phyloP scores from a whole-genome alignment of 1,139 yeast genomes.

The Debaryomycetaceae sp. region DNA sequence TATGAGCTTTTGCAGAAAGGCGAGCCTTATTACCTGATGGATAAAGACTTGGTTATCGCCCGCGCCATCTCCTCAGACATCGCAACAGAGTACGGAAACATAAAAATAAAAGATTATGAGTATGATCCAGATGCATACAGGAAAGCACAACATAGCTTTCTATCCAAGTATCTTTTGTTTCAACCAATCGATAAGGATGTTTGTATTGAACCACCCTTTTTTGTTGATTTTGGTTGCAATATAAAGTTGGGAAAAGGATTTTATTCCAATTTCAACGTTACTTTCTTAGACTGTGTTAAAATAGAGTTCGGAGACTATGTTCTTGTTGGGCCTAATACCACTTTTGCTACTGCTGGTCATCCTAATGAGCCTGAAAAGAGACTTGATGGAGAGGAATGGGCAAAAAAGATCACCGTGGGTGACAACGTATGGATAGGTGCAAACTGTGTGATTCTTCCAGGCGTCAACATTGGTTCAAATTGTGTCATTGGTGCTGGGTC shows the following conservation, averaged over 20 bases:
- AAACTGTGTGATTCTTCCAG: slow-evolving; percentile 53
- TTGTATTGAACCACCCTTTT: slow-evolving; percentile 52
- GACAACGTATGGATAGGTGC: slow-evolving; percentile 69
- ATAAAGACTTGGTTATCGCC: slow-evolving; percentile 2
- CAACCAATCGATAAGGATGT: slow-evolving; percentile 26
- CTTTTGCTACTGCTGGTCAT: slow-evolving; percentile 62
- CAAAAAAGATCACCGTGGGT: slow-evolving; percentile 56
- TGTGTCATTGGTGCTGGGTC: slow-evolving; percentile 68
- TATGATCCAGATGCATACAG: slow-evolving; percentile 19
- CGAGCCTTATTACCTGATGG: slow-evolving; percentile 5
- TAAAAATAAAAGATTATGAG: slow-evolving; percentile 27
- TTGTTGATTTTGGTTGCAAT: slow-evolving; percentile 59
- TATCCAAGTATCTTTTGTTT: slow-evolving; percentile 44
- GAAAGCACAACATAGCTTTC: slow-evolving; percentile 33
- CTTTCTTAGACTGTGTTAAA: slow-evolving; percentile 57
- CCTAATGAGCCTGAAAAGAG: slow-evolving; percentile 53
- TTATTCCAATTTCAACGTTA: slow-evolving; percentile 54
- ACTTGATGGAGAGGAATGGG: slow-evolving; percentile 45
- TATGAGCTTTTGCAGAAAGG: slow-evolving; percentile 4
- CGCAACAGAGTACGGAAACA: slow-evolving; percentile 21
- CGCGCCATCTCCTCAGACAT: slow-evolving; percentile 6
- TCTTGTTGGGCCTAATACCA: slow-evolving; percentile 62
- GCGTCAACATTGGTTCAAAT: slow-evolving; percentile 62
- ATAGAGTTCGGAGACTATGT: slow-evolving; percentile 62
- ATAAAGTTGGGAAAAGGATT: slow-evolving; percentile 46